Conservation (phyloP, 495 filamentous ascomycete species). For the Aspergillus affinis region DNA sequence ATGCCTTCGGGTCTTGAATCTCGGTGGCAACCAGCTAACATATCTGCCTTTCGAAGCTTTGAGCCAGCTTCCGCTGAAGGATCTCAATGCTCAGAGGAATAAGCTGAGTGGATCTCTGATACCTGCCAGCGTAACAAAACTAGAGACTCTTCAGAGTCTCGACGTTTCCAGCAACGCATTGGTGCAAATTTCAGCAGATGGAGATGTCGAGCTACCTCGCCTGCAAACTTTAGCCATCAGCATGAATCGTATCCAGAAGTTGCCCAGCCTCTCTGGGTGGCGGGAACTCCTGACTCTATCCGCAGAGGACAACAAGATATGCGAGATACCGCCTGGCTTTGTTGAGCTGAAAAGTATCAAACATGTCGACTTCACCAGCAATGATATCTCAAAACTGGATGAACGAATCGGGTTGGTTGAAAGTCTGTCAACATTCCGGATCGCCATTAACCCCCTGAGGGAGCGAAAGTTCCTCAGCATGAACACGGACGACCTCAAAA, state of each 20-base stretch:
- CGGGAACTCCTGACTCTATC: conserved; percentile 66
- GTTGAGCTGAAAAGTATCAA: conserved; percentile 61
- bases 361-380: conserved; percentile 78
- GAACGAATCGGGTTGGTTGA: conserved; percentile 79
- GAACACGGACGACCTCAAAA: conserved; percentile 78
- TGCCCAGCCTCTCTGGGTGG: conserved; percentile 75
- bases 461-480: conserved; percentile 83
- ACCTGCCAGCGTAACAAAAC: conserved; percentile 50
- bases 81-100: conserved; percentile 79
- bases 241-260: conserved; percentile 67
- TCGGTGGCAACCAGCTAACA: conserved; percentile 72
- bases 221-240: conserved; percentile 73
- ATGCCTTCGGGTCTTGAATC: conserved; percentile 70
- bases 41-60: conserved; percentile 68
- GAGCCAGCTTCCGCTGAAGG: conserved; percentile 63
- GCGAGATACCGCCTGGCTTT: conserved; percentile 73
- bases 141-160: conserved; percentile 66
- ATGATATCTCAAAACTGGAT: conserved; percentile 74
- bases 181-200: conserved; percentile 49
- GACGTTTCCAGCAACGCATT: conserved; percentile 78
- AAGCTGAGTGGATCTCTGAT: conserved; percentile 72
- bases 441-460: conserved; percentile 82
- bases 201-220: conserved; percentile 60
- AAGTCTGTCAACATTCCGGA: conserved; percentile 64
- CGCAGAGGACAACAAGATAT: conserved; percentile 77